Evolutionary conservation across 2,329 filamentous ascomycete genomes (phyloP).

Genomic region (Fusarium temperatum): DNA sequence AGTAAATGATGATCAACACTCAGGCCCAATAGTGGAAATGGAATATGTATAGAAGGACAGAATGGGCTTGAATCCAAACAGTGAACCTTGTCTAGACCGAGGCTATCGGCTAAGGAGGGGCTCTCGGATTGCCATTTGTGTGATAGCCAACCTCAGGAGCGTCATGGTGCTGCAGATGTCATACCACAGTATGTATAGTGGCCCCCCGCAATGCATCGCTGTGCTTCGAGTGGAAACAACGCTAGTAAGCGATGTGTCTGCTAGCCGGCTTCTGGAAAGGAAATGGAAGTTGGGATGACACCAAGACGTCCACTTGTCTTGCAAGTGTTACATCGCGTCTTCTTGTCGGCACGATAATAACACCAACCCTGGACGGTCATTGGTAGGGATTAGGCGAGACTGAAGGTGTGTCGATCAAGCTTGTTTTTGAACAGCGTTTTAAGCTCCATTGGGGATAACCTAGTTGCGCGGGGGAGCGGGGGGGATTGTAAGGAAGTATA

Average conservation of each 20-base stretch:
- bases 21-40: not conserved
- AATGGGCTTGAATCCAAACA: not conserved
- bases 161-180: not conserved
- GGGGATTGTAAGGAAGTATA: not conserved
- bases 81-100: not conserved
- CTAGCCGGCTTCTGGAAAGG: not conserved
- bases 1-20: not conserved
- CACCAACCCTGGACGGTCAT: not conserved
- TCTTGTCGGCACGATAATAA: not conserved
- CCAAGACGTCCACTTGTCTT: not conserved
- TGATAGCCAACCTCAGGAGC: not conserved
- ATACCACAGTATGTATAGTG: not conserved
- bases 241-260: not conserved
- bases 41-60: not conserved
- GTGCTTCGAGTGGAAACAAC: not conserved
- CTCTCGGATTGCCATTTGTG: not conserved
- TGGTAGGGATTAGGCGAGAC: not conserved
- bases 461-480: not conserved
- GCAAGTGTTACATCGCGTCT: not conserved
- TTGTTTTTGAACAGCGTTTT: not conserved
- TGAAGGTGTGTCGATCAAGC: not conserved
- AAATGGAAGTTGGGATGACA: not conserved
- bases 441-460: not conserved
- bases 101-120: too few relatives aligned
- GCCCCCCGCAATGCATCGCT: not conserved